Base-by-base conservation (phyloP, 2,329 filamentous ascomycete genomes). In the Thermothelomyces thermophilus region DNA sequence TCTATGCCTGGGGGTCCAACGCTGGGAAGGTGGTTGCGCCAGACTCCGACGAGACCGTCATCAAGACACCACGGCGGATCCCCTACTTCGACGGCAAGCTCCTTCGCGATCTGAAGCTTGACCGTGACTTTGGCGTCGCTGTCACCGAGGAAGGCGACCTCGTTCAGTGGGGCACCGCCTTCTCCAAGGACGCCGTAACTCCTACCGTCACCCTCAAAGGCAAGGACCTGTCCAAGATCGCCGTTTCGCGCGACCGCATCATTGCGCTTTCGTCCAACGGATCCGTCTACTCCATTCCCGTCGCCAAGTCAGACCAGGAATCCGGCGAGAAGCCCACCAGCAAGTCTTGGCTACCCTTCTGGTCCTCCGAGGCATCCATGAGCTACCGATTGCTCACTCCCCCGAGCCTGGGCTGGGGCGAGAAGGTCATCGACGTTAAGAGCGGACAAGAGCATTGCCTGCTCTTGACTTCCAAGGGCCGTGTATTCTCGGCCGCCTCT, bases 1-100 rank as follows among this genome's bases (percentile, higher is more conserved):
- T 97, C 0, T 97, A 95, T 68, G 82, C 86, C 5, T 98, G 93
- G 91, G 93, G 93, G 0, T 89, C 86, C 16, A 98, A 98, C 62
- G 73, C 74, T 14, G 88, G 90, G 53, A 79, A 79, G 59, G 90
- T 95, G n/a, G 87, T 87, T 33, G 90, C 90, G 36, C 90, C 90
- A 1, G 83, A 86, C 55, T 91, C 86, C 8, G 77, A 84, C 45
- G 90, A 95, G 48, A 71, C 73, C 26, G 78, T 84, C 55, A 75
- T 97, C 65, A 96, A 95, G 70, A 82, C 79, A 1, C 90, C 93
- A 13, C 75, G 84, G 51, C 78, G 90, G 52, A 82, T 97, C 61
- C 59, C 77, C 0, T 93, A 84, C 67, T 97, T 98, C 62, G 83
- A 97, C 62, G 86, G 85, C 26, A 80, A 88, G 66, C 68, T 96